phyloP scores from a whole-genome alignment of 129 eudicot species.

The Flaveria ramosissima region DNA sequence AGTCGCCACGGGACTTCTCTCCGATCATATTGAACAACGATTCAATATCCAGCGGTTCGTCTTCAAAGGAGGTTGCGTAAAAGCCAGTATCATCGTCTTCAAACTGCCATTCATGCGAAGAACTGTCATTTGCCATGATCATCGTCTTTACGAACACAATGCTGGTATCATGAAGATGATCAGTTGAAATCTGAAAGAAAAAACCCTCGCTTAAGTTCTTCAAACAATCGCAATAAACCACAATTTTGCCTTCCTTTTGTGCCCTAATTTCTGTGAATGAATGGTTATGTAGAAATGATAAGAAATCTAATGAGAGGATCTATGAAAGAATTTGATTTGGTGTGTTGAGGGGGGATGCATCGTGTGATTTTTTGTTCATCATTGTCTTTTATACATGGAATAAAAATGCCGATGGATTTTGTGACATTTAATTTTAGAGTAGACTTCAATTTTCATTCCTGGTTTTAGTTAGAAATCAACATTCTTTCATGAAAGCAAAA shows the following conservation, averaged over 20 bases:
- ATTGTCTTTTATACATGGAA: constrained; percentile 10
- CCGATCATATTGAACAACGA: constrained; percentile 18
- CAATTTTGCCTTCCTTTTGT: constrained; percentile 3
- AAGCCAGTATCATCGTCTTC: constrained; percentile 15
- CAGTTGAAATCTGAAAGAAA: neutral
- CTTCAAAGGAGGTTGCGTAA: constrained; percentile 10
- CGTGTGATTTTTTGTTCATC: constrained; percentile 3
- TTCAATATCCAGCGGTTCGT: constrained; percentile 22
- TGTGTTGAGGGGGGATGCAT: too few relatives aligned
- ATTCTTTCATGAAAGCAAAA: too few relatives aligned
- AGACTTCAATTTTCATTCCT: too few relatives aligned
- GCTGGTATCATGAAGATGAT: neutral
- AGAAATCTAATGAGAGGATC: constrained; percentile 24
- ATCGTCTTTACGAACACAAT: constrained; percentile 24
- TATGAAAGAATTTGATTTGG: neutral
- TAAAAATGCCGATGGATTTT: constrained; percentile 25
- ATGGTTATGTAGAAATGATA: neutral
- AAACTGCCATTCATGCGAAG: constrained; percentile 22
- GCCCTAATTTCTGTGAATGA: constrained; percentile 32
- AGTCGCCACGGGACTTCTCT: constrained; percentile 34
- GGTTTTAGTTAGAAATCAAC: too few relatives aligned
- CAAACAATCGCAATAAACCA: neutral
- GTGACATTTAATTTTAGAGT: neutral
- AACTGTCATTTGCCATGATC: constrained; percentile 31
- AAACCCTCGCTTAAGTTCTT: neutral